Evolutionary conservation across 148 eudicot species (phyloP), one percentile per base, ranked within the genome.

Genomic region (Rhododendron molle): DNA sequence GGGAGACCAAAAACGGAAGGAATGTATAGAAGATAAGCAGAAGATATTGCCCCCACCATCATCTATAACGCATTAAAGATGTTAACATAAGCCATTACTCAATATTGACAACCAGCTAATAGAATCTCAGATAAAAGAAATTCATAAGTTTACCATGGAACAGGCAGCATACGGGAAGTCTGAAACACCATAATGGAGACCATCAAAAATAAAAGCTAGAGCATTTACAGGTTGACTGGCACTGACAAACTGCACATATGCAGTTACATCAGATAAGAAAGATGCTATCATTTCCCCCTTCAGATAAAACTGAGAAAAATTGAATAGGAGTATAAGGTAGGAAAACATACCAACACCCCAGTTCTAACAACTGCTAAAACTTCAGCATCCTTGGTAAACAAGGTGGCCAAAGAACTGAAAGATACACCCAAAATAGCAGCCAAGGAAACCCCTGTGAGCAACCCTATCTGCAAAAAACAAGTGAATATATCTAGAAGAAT

Each of bases 161-260:
- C 77, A 82, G 38, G 98, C 95, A 36, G 99, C 96, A 80, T 95
- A 97, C 23, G 88, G 88, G 85, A 97, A 97, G 88, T 97, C 99
- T 72, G 98, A 97, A 65, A 90, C 98, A 80, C 98, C 99, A 83
- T 86, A 95, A 86, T 97, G 98, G 62, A 97, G 97, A 76, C 98
- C 98, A 81, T 97, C 98, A 82, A 92, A 94, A 67, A 97, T 93
- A 84, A 92, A 97, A 80, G 99, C 99, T 78, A 97, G 87, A 86
- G 99, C 92, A 91, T 92, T 97, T 54, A 95, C 15, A 67, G 99
- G 99, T 89, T 95, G 98, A 83, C 97, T 97, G 52, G 94, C 98
- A 89, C 96, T 90, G 82, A 95, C 98, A 92, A 97, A 96, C 98
- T 96, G 95, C 72, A 88, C 46, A 52, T 73, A 52, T 40, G 74